Evolutionary conservation across 441 rosid species (phyloP), one percentile per base, ranked within the genome.

Genomic region (Mallotus repandus): DNA sequence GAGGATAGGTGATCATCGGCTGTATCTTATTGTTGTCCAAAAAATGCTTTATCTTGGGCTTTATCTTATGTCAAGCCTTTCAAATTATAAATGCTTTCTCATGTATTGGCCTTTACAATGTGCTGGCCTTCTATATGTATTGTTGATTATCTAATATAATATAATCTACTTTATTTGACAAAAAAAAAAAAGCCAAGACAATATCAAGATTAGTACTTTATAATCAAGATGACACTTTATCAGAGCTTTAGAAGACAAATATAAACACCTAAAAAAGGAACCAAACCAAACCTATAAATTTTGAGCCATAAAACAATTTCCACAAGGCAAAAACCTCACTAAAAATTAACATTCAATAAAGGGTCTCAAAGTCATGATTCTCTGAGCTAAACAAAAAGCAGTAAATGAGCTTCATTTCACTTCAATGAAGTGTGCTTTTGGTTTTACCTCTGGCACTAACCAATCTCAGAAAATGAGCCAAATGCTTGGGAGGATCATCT

Each of bases 401-500:
- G 35, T 38, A 11, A 14, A 64, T 8, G 16, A 65, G 55, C 54
- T 69, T 55, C 41, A 35, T 4, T 35, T 35, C 41, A 35, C 41
- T 35, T 35, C 72, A 69, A 69, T 18, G 18, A 8, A 5, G 48
- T 45, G 48, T 45, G 48, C 7, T 45, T 0, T n/a, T 14, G 9
- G 32, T 9, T 57, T 55, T 71, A 92, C 97, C 97, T 87, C 83
- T 88, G 64, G 84, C 82, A 74, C 45, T 83, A 67, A 88, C 92
- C 66, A 90, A 81, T 46, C 73, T 86, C 70, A 90, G 76, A 43
- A 91, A 78, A 55, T 85, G 82, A 77, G 79, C 74, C 81, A 94
- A 77, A 81, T 86, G 84, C 84, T 72, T 80, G 43, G 97, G 97
- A 80, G 96, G 93, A 78, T 86, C 77, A 80, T 87, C 77, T 70